phyloP scores from a whole-genome alignment of 306 rosid genomes.

The Hippophae tibetana region DNA sequence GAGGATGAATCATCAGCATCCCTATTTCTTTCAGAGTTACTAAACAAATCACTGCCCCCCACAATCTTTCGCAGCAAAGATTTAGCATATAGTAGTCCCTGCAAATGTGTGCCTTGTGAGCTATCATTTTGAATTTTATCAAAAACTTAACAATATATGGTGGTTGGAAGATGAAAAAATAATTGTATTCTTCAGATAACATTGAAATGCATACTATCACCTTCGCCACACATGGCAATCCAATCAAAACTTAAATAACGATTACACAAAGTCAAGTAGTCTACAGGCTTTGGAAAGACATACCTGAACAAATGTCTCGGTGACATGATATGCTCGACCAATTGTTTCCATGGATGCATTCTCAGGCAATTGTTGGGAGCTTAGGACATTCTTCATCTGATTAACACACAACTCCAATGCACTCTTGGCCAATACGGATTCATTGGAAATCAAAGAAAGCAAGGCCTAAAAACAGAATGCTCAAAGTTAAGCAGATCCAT shows the following conservation, averaged over 20 bases:
- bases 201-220: no score
- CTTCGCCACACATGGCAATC: background rate
- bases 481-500: slow-evolving; percentile 25
- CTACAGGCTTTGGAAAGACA: slow-evolving; percentile 6
- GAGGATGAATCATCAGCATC: slow-evolving; percentile 86
- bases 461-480: slow-evolving; percentile 54
- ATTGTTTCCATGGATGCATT: slow-evolving; percentile 87
- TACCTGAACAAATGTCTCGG: slow-evolving; percentile 96
- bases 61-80: slow-evolving; percentile 82
- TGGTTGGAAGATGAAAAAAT: slow-evolving; percentile 5
- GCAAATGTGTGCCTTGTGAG: slow-evolving; percentile 22
- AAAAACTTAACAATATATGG: slow-evolving; percentile 16
- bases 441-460: slow-evolving; percentile 89
- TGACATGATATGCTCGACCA: slow-evolving; percentile 93
- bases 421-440: slow-evolving; percentile 66
- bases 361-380: slow-evolving; percentile 79
- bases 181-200: no score
- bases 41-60: slow-evolving; percentile 53
- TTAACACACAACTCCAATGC: slow-evolving; percentile 87
- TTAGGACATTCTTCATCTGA: slow-evolving; percentile 87
- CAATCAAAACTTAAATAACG: background rate
- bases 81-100: slow-evolving; percentile 81
- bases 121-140: slow-evolving; percentile 6
- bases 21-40: slow-evolving; percentile 66
- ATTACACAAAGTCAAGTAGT: background rate